Evolutionary conservation across 2,329 filamentous ascomycete species (phyloP), one percentile per base, ranked within the genome.

Genomic region (Phoma sp.): DNA sequence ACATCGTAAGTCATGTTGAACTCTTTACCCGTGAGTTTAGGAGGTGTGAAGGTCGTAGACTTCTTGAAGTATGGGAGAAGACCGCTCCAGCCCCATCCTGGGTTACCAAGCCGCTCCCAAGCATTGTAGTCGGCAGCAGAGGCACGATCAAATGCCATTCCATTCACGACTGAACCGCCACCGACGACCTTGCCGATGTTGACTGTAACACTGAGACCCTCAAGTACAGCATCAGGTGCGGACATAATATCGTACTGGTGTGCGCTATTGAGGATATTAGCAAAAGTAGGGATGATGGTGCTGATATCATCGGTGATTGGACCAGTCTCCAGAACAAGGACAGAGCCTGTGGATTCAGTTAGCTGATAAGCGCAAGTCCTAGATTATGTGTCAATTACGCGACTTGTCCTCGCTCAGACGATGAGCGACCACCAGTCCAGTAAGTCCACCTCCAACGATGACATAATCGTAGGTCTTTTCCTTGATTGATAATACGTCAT

Each of bases 31-130:
- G 33, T 47, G 12, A 38, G 26, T 25, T 17, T 38, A 7, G 47
- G 47, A n/a, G 47, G 47, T 3, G 38, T 43, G 20, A 51, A 51
- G 4, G 38, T 42, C 11, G 50, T 56, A 12, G 36, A 54, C 43
- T 61, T 60, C 38, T 53, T 76, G 54, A 76, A 74, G 54, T 74
- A 75, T 7, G 65, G 69, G 14, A 69, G 43, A 17, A 81, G 54
- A 12, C 73, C 73, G 36, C 81, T 71, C 80, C 81, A 87, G 1
- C 77, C 76, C 84, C 85, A 87, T 2, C 47, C 47, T 23, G 38
- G 38, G 60, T 86, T 87, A 1, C 84, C 84, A 12, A 87, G 68
- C 23, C 75, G 67, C 38, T 78, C 79, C 84, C 84, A 87, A 1
- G 77, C 77, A 66, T 86, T 80, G 43, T 73, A 74, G 43, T 72